Base-by-base conservation (phyloP, 805 yeast species). In the Candida taoyuanica region DNA sequence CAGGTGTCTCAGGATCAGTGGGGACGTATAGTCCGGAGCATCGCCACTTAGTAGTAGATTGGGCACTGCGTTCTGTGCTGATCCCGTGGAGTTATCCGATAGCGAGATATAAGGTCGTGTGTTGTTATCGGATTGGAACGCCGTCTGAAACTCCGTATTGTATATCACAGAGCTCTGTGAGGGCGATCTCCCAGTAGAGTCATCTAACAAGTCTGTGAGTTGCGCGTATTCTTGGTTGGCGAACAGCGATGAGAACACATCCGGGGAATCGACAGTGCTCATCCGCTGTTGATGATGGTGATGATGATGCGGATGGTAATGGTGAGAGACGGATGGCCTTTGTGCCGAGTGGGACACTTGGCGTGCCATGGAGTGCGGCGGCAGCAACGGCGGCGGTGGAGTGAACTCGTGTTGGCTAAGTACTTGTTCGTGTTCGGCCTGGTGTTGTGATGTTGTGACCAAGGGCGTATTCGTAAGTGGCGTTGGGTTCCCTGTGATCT, bases 1-100 rank as follows among this genome's bases (percentile, higher is more conserved):
- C 13, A 76, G 60, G 52, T 78, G 79, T 43, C 81, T 70, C 40
- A 77, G 64, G 11, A 73, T 65, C 40, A 78, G 54, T 6, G 85
- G 85, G 4, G 80, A 70, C 4, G 78, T 70, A 53, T 76, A 78
- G 34, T 68, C 73, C 9, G 61, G 47, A 4, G 43, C 50, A 7
- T 38, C 29, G 16, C 48, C 37, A 9, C 37, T 33, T 20, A 43
- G n/a, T 19, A 46, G 23, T 14, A 45, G 19, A 28, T 50, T 47
- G 5, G 48, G 45, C 4, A 35, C 38, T 7, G 41, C 29, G 15
- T 29, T 23, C 1, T 20, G n/a, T n/a, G n/a, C 23, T 8, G 42
- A 29, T n/a, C 19, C 31, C 6, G 44, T 50, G 5, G 59, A 47
- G 39, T 55, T 54, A 33, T 54, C 60, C 5, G 52, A 43, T 3